Evolutionary conservation across 1,284 basidiomycete species (phyloP).

Genomic region (Trichosporon sp.): DNA sequence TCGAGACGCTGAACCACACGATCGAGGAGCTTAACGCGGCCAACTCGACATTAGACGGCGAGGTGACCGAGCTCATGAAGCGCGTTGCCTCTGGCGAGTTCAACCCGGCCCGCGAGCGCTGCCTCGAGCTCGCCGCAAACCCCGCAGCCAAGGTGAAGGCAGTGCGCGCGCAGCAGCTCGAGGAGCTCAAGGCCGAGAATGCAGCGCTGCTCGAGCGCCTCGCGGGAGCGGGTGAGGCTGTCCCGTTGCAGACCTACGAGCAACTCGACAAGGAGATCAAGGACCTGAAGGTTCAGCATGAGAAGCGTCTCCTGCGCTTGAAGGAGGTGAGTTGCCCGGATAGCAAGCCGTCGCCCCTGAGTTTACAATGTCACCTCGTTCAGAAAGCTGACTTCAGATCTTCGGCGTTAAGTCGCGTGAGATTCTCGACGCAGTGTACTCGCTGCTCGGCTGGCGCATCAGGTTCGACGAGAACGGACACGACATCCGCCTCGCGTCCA

Average conservation of each 20-base stretch:
- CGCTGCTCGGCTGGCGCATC: conserved; percentile 62
- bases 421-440: conserved; percentile 61
- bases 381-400: conserved; percentile 37
- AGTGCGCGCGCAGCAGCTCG: conserved; percentile 58
- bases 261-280: conserved; percentile 56
- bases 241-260: conserved; percentile 59
- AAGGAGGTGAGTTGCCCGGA: conserved; percentile 55
- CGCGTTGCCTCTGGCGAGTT: conserved; percentile 61
- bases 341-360: no score
- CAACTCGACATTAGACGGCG: conserved; percentile 56
- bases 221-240: conserved; percentile 28
- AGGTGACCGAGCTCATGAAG: conserved; percentile 58
- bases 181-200: conserved; percentile 60
- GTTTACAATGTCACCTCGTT: no score
- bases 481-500: conserved; percentile 61
- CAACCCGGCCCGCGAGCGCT: conserved; percentile 57
- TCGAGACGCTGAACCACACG: conserved; percentile 30
- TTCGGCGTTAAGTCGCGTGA: conserved; percentile 61
- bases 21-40: conserved; percentile 54
- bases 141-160: conserved; percentile 59
- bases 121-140: conserved; percentile 59
- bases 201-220: conserved; percentile 56
- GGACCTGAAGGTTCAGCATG: conserved; percentile 58
- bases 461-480: conserved; percentile 61
- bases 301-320: conserved; percentile 59